A percentile compares a stretch with the other conserved stretches of the same genome.
These are phyloP conservation scores for Funneliformis geosporum DNA, from an alignment of 192 early-diverging fungal species.

Conservation along the genomic window DNA sequence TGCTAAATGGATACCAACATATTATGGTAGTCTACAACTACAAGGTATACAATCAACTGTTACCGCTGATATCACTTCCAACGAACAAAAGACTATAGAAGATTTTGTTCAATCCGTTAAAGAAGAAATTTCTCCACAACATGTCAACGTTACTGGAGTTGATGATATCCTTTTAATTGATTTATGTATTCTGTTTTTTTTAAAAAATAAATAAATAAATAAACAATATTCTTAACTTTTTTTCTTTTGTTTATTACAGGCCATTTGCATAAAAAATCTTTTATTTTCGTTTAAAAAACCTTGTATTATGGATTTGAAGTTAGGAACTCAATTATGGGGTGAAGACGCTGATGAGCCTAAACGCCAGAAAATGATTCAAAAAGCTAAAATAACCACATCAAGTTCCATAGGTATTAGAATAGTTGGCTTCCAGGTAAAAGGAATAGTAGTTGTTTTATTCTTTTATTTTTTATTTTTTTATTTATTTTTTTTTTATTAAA, in stretches of 20 bases:
- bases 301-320: slow-evolving; percentile 85
- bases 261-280: slow-evolving; percentile 79
- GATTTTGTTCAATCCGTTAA: not conserved
- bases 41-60: slow-evolving; percentile 34
- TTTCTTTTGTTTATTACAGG: slow-evolving; percentile 36
- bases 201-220: too few relatives aligned
- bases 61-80: not conserved
- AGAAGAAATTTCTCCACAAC: not conserved
- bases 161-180: slow-evolving; percentile 47
- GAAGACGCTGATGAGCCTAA: slow-evolving; percentile 74
- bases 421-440: slow-evolving; percentile 69
- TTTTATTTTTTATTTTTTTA: too few relatives aligned
- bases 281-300: slow-evolving; percentile 65
- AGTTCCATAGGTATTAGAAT: slow-evolving; percentile 65
- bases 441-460: not conserved
- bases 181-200: slow-evolving; percentile 7
- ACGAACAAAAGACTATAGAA: not conserved
- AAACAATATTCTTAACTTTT: slow-evolving; percentile 19
- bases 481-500: slow-evolving; percentile 27
- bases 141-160: not conserved
- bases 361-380: slow-evolving; percentile 58
- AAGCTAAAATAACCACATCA: slow-evolving; percentile 70
- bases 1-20: slow-evolving; percentile 65
- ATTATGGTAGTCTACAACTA: slow-evolving; percentile 57
- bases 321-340: slow-evolving; percentile 79